Conservation (phyloP, 2,329 filamentous ascomycete species). For the Cytospora mali region DNA sequence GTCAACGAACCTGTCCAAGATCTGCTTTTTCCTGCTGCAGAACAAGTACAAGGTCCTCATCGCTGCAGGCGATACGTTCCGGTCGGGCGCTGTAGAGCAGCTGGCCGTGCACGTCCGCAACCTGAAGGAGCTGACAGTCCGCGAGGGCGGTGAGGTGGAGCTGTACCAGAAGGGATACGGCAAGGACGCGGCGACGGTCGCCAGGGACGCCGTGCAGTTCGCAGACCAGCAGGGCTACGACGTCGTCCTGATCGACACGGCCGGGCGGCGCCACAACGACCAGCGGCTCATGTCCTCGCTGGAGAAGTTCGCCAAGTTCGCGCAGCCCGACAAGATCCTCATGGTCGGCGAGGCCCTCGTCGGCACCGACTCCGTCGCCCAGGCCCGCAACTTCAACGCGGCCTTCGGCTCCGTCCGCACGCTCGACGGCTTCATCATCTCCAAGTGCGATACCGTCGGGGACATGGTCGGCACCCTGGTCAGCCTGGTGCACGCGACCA, state of each 20-base stretch:
- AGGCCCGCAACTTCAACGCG: constrained; percentile 94
- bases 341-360: constrained; percentile 93
- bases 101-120: constrained; percentile 94
- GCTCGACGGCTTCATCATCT: constrained; percentile 96
- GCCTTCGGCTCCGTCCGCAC: constrained; percentile 80
- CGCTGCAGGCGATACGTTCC: constrained; percentile 76
- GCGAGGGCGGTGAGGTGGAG: constrained; percentile 84
- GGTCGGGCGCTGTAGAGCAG: constrained; percentile 95
- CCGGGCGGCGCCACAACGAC: constrained; percentile 93
- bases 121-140: constrained; percentile 80
- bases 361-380: constrained; percentile 91
- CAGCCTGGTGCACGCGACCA: constrained; percentile 95
- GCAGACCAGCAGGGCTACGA: constrained; percentile 78
- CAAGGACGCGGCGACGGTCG: constrained; percentile 94
- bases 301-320: constrained; percentile 96
- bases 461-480: constrained; percentile 97
- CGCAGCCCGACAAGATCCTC: constrained; percentile 95
- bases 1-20: constrained; percentile 96
- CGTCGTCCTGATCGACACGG: constrained; percentile 96
- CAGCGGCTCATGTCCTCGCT: constrained; percentile 92
- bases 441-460: constrained; percentile 98
- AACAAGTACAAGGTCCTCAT: constrained; percentile 74
- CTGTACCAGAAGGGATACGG: constrained; percentile 97
- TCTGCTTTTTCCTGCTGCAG: constrained; percentile 95
- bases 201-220: constrained; percentile 86